Evolutionary conservation across 371 early-diverging fungal species (phyloP), one percentile per base, ranked within the genome.

Genomic region (Circinella umbellata): DNA sequence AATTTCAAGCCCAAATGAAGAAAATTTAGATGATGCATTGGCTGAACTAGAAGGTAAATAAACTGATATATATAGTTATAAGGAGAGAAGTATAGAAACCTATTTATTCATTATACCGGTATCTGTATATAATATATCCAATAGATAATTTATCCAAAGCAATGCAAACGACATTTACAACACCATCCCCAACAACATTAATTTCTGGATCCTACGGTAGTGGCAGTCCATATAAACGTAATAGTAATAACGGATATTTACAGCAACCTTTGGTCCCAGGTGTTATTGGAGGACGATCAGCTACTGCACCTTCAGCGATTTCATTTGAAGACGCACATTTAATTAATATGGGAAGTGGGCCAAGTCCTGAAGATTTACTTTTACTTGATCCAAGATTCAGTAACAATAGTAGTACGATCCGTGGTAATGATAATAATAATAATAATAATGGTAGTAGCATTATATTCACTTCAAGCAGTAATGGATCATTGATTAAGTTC

Each of bases 241-340:
- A 57, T 34, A 54, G 4, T n/a, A 14, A 54, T n/a, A 9, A 47
- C 15, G 42, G 42, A 42, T 57, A 36, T 20, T 62, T 54, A 18
- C 68, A 61, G 39, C 68, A 71, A 35, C 66, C 64, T 54, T 69
- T 65, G 63, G 20, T 61, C 34, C 51, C 55, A 64, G 61, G 62
- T 15, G 62, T 63, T 15, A n/a, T 15, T 51, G 51, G 17, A 38
- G 68, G 63, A 15, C 53, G 76, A 17, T 70, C 42, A 42, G 6
- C 42, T 11, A 42, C 74, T 4, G 47, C 70, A 35, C 70, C 80
- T 13, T 77, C 85, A 1, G 78, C 89, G 3, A 68, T 87, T 3
- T 89, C 89, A 0, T 89, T 89, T 78, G 89, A 89, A 68, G 87
- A 89, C 69, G 89, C 89, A 2, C 83, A 85, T 59, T 64, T 86